Evolutionary conservation across 345 rosid species (phyloP).

Genomic region (Salix suchowensis): DNA sequence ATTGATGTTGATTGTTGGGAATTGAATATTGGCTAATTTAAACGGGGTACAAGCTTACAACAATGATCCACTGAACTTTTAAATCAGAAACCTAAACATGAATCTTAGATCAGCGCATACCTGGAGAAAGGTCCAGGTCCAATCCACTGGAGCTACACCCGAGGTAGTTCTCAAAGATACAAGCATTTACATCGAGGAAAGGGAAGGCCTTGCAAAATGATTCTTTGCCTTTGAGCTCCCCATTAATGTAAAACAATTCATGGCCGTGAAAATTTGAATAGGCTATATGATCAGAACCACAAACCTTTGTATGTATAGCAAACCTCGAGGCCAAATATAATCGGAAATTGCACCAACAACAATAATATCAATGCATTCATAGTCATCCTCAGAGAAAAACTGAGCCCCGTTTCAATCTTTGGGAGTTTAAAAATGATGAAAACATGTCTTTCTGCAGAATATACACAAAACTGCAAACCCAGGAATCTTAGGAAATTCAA

Average conservation of each 20-base stretch:
- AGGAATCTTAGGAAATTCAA: background rate
- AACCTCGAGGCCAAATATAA: conserved; percentile 37
- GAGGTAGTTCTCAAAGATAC: conserved; percentile 34
- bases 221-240: conserved; percentile 42
- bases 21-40: background rate
- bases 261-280: conserved; percentile 37
- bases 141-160: conserved; percentile 34
- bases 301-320: conserved; percentile 42
- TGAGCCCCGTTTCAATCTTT: conserved; percentile 14
- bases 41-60: background rate
- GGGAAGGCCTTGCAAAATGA: conserved; percentile 54
- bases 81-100: conserved; percentile 1
- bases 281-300: conserved; percentile 48
- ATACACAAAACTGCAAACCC: background rate
- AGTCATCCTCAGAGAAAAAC: conserved; percentile 26
- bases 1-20: background rate
- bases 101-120: conserved; percentile 31
- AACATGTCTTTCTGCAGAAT: conserved; percentile 13
- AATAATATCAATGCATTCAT: conserved; percentile 31
- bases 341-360: conserved; percentile 36
- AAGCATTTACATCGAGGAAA: conserved; percentile 40
- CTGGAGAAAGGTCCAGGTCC: conserved; percentile 35
- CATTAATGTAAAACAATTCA: conserved; percentile 52
- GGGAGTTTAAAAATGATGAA: background rate
- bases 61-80: background rate